Base-by-base conservation (phyloP, 108 stramenopile genomes). In the Nannochloropsis gaditana region DNA sequence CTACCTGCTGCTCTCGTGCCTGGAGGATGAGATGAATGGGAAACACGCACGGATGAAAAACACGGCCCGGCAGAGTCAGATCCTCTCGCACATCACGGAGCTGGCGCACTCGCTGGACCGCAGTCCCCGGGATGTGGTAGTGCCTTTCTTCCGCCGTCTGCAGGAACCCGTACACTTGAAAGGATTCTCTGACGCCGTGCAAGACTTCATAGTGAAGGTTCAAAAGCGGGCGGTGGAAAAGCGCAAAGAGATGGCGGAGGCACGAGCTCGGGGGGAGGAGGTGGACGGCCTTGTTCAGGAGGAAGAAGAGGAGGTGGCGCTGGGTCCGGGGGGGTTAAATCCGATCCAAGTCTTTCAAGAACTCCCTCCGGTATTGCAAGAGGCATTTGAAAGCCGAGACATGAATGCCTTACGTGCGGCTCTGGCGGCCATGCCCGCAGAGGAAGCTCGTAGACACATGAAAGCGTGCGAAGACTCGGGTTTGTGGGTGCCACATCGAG, bases 1-100 rank as follows among this genome's bases (percentile, higher is more conserved):
- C 84, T 99, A 97, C 89, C 90, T 97, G 5, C 91, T 99, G 82
- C 91, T 98, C 82, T 95, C 96, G 79, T 93, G 93, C 83, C 86
- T 99, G 44, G 97, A 99, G 90, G 98, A 99, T 87, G 98, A 99
- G 92, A 99, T 99, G 98, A 99, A 99, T 89, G 98, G 97, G 80
- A 93, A 94, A 80, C 95, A 94, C 44, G 94, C 95, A 45, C 96
- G 96, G 84, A 97, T 97, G 98, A 93, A 93, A 83, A 92, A 93
- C 44, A 94, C 94, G n/a, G 94, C 96, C 45, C 89, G 96, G 50
- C 96, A 92, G 86, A 87, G 87, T 43, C 88, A 88, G 84, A 94
- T 99, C 44, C 93, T 99, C 80, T 92, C 93, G 86, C 96, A 96
- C 89, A 97, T 99, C 90, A 95, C 96, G 9, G 98, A 99, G 89